Evolutionary conservation across 1,139 yeast genomes (phyloP).

Genomic region (Torulaspora pretoriensis): DNA sequence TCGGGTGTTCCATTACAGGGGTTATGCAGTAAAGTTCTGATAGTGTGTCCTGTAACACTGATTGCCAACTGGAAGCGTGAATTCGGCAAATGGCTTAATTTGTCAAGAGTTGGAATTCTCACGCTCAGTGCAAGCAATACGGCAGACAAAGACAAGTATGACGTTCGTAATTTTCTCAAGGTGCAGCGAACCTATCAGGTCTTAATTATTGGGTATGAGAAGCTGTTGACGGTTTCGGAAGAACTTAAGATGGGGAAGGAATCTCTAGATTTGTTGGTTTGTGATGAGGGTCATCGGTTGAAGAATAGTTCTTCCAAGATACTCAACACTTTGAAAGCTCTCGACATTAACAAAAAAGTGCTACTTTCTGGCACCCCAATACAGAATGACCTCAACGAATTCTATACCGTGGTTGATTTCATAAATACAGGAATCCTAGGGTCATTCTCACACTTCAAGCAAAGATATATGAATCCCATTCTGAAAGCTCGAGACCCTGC

Average conservation of each 20-base stretch:
- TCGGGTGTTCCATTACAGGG: constrained; percentile 32
- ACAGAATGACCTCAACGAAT: constrained; percentile 85
- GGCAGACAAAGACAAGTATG: constrained; percentile 53
- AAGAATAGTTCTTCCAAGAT: constrained; percentile 70
- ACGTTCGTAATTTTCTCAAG: constrained; percentile 56
- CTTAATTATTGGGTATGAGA: constrained; percentile 83
- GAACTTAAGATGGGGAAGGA: constrained; percentile 51
- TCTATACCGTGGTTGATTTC: constrained; percentile 74
- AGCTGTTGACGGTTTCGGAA: constrained; percentile 39
- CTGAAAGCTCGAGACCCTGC: constrained; percentile 67
- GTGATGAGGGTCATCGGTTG: constrained; percentile 93
- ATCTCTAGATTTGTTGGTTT: constrained; percentile 60
- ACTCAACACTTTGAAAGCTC: constrained; percentile 53
- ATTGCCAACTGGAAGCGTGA: constrained; percentile 86
- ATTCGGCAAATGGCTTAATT: constrained; percentile 84
- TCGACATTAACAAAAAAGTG: constrained; percentile 56
- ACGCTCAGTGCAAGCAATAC: constrained; percentile 48
- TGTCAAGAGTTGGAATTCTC: constrained; percentile 56
- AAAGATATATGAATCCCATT: constrained; percentile 66
- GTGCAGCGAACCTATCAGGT: constrained; percentile 72
- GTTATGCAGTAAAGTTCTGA: constrained; percentile 50
- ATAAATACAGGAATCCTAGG: constrained; percentile 83
- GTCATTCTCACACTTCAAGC: constrained; percentile 57
- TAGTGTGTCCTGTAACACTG: constrained; percentile 90
- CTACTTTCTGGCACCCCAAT: constrained; percentile 90